Conservation (phyloP, 1,284 basidiomycete genomes). For the Gomphus sp. region DNA sequence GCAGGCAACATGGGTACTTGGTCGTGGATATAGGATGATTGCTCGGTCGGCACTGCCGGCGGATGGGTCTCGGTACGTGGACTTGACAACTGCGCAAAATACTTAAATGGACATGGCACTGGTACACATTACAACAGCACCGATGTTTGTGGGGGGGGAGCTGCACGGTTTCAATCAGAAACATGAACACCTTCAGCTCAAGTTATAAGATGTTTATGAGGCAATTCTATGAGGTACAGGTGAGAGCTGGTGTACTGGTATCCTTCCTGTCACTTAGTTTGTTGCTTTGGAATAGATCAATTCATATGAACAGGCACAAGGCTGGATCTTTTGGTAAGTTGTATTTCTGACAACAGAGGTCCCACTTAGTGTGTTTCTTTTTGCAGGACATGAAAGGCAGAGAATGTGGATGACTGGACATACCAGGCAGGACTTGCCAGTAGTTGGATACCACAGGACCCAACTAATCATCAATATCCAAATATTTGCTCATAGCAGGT, state of each 20-base stretch:
- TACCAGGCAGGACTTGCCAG: slow-evolving; percentile 68
- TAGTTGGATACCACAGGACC: slow-evolving; percentile 77
- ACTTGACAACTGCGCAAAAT: too few relatives aligned
- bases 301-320: slow-evolving; percentile 23
- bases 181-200: slow-evolving; percentile 59
- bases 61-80: too few relatives aligned
- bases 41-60: too few relatives aligned
- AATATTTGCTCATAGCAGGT: slow-evolving; percentile 38
- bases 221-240: slow-evolving; percentile 81
- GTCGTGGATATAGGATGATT: too few relatives aligned
- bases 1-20: too few relatives aligned
- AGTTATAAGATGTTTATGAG: slow-evolving; percentile 80
- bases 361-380: neutral
- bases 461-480: slow-evolving; percentile 39
- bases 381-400: slow-evolving; percentile 55
- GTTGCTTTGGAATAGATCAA: neutral
- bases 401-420: slow-evolving; percentile 67
- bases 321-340: slow-evolving; percentile 23
- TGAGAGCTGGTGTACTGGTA: too few relatives aligned
- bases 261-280: slow-evolving; percentile 5
- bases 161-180: slow-evolving; percentile 68
- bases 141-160: slow-evolving; percentile 57
- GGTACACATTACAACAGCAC: slow-evolving; percentile 80
- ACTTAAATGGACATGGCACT: slow-evolving; percentile 38
- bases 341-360: neutral